These are phyloP conservation scores for Nannochloropsis salina DNA, from an alignment of 108 stramenopile genomes.

Conservation along the genomic window DNA sequence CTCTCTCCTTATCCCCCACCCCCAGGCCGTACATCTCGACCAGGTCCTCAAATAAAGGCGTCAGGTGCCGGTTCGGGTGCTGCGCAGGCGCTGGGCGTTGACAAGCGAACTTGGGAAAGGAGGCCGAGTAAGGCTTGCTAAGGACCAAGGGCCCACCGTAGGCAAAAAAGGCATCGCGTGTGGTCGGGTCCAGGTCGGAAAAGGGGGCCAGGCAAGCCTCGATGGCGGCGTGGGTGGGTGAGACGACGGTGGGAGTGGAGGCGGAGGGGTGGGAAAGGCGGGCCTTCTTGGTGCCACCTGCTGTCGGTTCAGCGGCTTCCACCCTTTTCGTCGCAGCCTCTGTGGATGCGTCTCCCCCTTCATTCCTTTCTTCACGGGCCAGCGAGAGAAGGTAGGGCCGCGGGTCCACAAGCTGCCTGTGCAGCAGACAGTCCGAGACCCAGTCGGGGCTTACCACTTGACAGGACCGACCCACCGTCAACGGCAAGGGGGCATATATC, in stretches of 20 bases:
- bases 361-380: neutral
- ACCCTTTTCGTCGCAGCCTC: neutral
- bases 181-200: neutral
- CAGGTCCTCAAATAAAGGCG: neutral
- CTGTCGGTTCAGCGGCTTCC: neutral
- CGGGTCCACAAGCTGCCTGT: neutral
- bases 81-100: neutral
- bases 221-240: neutral
- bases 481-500: too few species aligned
- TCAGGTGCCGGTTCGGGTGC: neutral
- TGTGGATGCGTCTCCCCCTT: neutral
- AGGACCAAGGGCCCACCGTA: neutral
- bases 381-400: neutral
- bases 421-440: neutral
- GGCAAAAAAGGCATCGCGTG: neutral
- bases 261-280: neutral
- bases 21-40: neutral
- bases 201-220: neutral
- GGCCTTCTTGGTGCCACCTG: neutral
- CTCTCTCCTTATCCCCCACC: neutral
- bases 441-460: neutral
- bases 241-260: neutral
- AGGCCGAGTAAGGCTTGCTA: neutral
- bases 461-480: neutral
- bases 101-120: neutral